Evolutionary conservation across 2,329 filamentous ascomycete species (phyloP).

Genomic region (Neocatenulostroma microsporum): DNA sequence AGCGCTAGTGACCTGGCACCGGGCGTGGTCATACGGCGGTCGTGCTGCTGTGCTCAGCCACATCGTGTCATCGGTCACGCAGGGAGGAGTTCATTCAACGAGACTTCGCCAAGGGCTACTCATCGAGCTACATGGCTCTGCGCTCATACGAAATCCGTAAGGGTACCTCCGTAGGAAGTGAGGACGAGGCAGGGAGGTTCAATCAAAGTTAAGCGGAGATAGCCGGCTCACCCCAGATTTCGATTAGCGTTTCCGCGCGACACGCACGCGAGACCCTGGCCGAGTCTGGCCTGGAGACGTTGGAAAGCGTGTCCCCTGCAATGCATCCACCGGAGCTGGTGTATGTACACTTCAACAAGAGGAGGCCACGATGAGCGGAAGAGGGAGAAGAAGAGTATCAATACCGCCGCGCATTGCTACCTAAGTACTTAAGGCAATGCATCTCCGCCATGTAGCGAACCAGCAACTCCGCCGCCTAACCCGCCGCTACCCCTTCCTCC

Average conservation of each 20-base stretch:
- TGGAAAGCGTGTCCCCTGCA: no score
- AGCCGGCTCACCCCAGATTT: no score
- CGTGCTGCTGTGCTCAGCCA: not conserved
- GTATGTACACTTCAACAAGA: not conserved
- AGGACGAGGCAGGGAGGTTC: no score
- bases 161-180: no score
- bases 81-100: no score
- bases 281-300: no score
- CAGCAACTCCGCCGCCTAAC: constrained; percentile 15
- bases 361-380: not conserved
- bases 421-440: constrained; percentile 8
- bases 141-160: no score
- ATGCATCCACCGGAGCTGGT: not conserved
- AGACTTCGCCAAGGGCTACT: no score
- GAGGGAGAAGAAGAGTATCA: not conserved
- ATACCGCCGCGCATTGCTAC: not conserved
- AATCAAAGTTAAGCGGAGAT: no score
- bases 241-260: not conserved
- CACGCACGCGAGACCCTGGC: not conserved
- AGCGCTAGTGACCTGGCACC: not conserved
- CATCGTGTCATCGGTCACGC: no score
- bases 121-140: no score
- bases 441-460: constrained; percentile 14
- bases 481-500: constrained; percentile 20
- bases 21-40: not conserved